Conservation (phyloP, 192 early-diverging fungal genomes). For the Coemansia furcata region DNA sequence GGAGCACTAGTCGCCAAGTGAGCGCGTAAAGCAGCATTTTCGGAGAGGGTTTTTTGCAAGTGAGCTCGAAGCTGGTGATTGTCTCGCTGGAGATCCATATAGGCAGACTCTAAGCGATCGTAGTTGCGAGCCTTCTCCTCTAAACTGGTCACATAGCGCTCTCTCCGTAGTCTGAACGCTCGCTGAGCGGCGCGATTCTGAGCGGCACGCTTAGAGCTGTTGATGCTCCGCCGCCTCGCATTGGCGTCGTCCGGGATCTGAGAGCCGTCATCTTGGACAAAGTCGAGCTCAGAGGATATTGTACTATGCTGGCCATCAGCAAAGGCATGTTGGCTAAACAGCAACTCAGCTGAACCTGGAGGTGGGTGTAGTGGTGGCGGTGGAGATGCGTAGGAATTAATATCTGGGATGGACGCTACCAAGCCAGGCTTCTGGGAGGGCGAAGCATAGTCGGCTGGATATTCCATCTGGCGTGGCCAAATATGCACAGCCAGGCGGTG, state of each 20-base stretch:
- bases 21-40: conserved; percentile 26
- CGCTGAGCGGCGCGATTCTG: conserved; percentile 52
- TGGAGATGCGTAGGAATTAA: conserved; percentile 8
- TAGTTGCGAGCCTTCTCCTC: conserved; percentile 51
- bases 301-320: conserved; percentile 16
- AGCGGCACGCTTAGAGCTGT: conserved; percentile 52
- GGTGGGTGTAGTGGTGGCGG: conserved; percentile 6
- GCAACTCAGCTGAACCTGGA: conserved; percentile 1
- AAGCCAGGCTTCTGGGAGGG: conserved; percentile 22
- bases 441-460: conserved; percentile 13
- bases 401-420: conserved; percentile 26
- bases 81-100: conserved; percentile 41
- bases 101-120: conserved; percentile 42
- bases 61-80: conserved; percentile 33
- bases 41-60: conserved; percentile 25
- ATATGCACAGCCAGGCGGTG: background rate
- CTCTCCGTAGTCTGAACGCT: conserved; percentile 48
- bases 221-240: conserved; percentile 39
- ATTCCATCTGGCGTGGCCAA: conserved; percentile 27
- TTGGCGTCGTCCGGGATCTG: conserved; percentile 20
- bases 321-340: conserved; percentile 4
- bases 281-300: conserved; percentile 22
- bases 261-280: conserved; percentile 20
- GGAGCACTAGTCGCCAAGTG: conserved; percentile 28
- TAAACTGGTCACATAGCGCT: conserved; percentile 42